Conservation (phyloP, 768 basidiomycete genomes). For the Mycena vitilis region DNA sequence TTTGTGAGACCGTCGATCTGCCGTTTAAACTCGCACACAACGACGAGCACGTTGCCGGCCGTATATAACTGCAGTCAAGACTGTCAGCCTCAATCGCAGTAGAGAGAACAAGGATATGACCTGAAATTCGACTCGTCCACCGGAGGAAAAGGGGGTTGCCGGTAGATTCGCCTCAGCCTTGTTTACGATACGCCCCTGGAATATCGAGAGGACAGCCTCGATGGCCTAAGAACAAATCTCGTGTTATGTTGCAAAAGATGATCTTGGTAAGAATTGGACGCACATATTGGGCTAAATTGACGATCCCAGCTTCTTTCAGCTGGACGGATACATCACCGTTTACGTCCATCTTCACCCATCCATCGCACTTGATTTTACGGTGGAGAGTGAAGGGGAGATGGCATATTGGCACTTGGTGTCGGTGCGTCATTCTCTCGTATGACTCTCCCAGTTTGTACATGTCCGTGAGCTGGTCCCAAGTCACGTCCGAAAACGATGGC, state of each 20-base stretch:
- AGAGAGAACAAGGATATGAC: not conserved
- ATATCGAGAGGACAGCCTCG: not conserved
- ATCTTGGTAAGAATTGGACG: not conserved
- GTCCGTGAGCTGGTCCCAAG: too few relatives aligned
- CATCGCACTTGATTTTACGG: too few relatives aligned
- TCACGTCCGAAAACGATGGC: too few relatives aligned
- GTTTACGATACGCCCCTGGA: not conserved
- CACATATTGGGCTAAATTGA: not conserved
- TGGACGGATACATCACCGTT: too few relatives aligned
- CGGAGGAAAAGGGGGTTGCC: not conserved
- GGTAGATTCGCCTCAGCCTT: not conserved
- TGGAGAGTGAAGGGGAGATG: too few relatives aligned
- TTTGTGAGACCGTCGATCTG: not conserved
- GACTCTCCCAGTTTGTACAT: too few relatives aligned
- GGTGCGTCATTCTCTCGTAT: too few relatives aligned
- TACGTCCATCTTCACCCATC: too few relatives aligned
- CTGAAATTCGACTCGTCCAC: too few relatives aligned
- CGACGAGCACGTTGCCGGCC: not conserved
- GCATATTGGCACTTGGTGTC: too few relatives aligned
- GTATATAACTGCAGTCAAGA: not conserved
- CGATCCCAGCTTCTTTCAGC: not conserved
- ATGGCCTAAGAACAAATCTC: not conserved
- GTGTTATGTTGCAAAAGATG: not conserved
- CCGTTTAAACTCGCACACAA: not conserved
- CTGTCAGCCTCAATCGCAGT: not conserved